phyloP scores from a whole-genome alignment of 345 rosid genomes.

The Syzygium oleosum region DNA sequence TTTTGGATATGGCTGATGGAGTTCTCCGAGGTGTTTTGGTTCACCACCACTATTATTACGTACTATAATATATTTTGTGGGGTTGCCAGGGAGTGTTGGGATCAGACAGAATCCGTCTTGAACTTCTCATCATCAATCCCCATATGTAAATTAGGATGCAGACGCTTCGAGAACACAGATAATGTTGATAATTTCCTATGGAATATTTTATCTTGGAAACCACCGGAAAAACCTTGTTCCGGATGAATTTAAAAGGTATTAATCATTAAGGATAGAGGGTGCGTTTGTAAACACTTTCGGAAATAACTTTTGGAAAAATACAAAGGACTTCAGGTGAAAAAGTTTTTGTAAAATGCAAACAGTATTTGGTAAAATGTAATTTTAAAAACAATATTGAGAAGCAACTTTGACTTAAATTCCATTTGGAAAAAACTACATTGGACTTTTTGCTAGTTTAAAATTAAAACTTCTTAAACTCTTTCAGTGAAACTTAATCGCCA shows the following conservation, averaged over 20 bases:
- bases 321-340: too few species aligned
- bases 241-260: not conserved
- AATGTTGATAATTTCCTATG: not conserved
- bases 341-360: too few species aligned
- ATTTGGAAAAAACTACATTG: too few species aligned
- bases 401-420: too few species aligned
- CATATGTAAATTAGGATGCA: not conserved
- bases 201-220: not conserved
- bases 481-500: too few species aligned
- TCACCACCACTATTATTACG: not conserved
- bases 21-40: not conserved
- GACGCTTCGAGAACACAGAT: not conserved
- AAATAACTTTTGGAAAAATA: too few species aligned
- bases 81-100: not conserved
- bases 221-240: not conserved
- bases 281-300: too few species aligned
- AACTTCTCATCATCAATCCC: not conserved
- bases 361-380: too few species aligned
- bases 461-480: too few species aligned
- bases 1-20: not conserved
- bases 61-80: not conserved
- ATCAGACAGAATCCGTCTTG: conserved; percentile 6
- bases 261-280: not conserved
- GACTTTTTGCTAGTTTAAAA: too few species aligned
- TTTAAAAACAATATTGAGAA: too few species aligned